These are phyloP conservation scores for Powellomyces hirtus DNA, from an alignment of 192 early-diverging fungal species.

Conservation along the genomic window DNA sequence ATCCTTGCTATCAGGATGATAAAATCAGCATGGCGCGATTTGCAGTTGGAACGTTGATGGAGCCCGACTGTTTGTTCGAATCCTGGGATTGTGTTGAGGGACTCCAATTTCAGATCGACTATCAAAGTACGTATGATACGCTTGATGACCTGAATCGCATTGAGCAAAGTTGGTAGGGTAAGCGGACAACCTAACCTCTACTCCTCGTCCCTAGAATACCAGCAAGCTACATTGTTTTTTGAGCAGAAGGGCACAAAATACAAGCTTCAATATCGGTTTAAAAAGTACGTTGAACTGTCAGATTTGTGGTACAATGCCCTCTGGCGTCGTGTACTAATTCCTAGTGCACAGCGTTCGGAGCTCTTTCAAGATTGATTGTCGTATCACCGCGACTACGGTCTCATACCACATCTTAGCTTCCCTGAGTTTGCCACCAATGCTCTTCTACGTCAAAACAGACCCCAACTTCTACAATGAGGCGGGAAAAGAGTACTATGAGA, in stretches of 20 bases:
- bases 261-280: slow-evolving; percentile 22
- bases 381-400: not conserved
- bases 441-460: not conserved
- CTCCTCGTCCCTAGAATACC: not conserved
- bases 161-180: too few relatives aligned
- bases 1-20: not conserved
- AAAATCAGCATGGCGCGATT: not conserved
- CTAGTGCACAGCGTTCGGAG: slow-evolving; percentile 8
- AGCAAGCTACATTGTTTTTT: not conserved
- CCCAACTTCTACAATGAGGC: not conserved
- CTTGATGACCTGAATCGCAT: not conserved
- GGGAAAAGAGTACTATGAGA: not conserved
- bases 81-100: not conserved
- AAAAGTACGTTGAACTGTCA: slow-evolving; percentile 17
- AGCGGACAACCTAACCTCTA: too few relatives aligned
- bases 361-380: slow-evolving; percentile 5
- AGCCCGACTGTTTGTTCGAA: not conserved
- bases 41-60: slow-evolving; percentile 3
- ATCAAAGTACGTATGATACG: not conserved
- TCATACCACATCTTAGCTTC: slow-evolving; percentile 11
- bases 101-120: not conserved
- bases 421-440: slow-evolving; percentile 14
- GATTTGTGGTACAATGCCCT: too few relatives aligned
- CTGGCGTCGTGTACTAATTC: too few relatives aligned
- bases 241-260: not conserved